Conservation (phyloP, 768 basidiomycete species). For the Suillus ampliporus region DNA sequence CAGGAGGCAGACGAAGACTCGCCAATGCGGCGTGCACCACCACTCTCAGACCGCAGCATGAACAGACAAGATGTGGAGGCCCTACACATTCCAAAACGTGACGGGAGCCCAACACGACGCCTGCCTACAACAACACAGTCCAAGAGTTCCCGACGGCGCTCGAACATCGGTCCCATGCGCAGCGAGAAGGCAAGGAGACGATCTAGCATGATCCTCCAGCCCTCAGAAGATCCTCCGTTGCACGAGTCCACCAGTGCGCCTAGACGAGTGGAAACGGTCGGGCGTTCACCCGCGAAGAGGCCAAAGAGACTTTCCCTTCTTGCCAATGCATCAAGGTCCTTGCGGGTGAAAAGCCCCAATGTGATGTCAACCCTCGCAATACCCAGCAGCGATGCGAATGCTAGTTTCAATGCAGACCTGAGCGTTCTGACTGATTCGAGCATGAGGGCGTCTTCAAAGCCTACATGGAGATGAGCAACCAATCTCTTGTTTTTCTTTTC, state of each 20-base stretch:
- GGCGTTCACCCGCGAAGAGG: slow-evolving; percentile 63
- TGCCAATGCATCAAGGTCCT: slow-evolving; percentile 42
- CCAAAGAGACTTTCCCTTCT: slow-evolving; percentile 62
- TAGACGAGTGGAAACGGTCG: slow-evolving; percentile 48
- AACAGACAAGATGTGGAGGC: slow-evolving; percentile 44
- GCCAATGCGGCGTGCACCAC: slow-evolving; percentile 36
- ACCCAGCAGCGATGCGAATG: slow-evolving; percentile 49
- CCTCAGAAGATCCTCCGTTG: slow-evolving; percentile 44
- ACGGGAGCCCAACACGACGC: slow-evolving; percentile 55
- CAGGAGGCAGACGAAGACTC: slow-evolving; percentile 74
- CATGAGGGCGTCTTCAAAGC: slow-evolving; percentile 50
- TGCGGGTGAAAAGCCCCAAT: slow-evolving; percentile 39
- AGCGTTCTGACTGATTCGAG: slow-evolving; percentile 35
- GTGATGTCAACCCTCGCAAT: slow-evolving; percentile 39
- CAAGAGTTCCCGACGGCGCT: slow-evolving; percentile 60
- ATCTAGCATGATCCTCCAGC: slow-evolving; percentile 82
- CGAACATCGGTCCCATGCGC: slow-evolving; percentile 78
- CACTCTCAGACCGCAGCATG: slow-evolving; percentile 72
- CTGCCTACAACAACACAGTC: slow-evolving; percentile 43
- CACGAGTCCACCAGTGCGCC: slow-evolving; percentile 37
- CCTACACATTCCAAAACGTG: slow-evolving; percentile 40
- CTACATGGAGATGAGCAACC: slow-evolving; percentile 61
- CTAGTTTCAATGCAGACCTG: slow-evolving; percentile 46
- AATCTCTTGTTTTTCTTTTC: slow-evolving; percentile 13
- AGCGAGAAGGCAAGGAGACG: slow-evolving; percentile 74